phyloP scores from a whole-genome alignment of 2,329 filamentous ascomycete genomes.

The Chaetothyriales sp. region DNA sequence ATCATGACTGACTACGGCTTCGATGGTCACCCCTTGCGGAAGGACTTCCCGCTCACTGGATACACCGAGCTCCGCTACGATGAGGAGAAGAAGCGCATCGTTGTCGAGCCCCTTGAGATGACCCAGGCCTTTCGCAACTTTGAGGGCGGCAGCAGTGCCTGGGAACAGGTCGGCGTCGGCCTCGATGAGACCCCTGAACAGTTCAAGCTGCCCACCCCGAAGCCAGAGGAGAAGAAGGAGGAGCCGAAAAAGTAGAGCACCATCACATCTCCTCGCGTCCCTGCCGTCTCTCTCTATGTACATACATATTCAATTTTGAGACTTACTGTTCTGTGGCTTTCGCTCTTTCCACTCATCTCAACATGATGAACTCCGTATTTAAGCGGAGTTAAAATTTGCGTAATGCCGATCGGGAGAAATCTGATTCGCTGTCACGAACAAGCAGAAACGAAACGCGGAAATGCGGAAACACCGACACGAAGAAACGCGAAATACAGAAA shows the following conservation, averaged over 20 bases:
- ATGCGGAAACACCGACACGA: not conserved
- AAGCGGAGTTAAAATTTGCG: not conserved
- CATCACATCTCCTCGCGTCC: not conserved
- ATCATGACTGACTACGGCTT: constrained; percentile 99
- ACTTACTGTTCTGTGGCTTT: not conserved
- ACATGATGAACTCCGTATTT: not conserved
- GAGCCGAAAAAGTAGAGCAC: constrained; percentile 51
- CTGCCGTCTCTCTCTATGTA: not conserved
- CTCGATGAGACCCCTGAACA: constrained; percentile 63
- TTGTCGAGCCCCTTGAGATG: constrained; percentile 91
- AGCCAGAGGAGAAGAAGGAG: constrained; percentile 85
- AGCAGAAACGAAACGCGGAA: not conserved
- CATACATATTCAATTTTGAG: not conserved
- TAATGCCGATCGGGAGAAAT: not conserved
- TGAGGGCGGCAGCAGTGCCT: constrained; percentile 64
- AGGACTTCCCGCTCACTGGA: constrained; percentile 94
- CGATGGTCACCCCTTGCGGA: constrained; percentile 89
- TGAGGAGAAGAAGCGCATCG: constrained; percentile 99
- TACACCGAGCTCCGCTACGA: constrained; percentile 98
- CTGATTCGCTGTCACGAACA: no score
- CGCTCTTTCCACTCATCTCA: not conserved
- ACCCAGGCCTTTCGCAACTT: constrained; percentile 99
- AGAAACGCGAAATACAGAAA: no score
- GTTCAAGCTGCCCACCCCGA: constrained; percentile 90
- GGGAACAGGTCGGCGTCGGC: constrained; percentile 57